Evolutionary conservation across 192 early-diverging fungal species (phyloP).

Genomic region (Helicostylum pulchrum): DNA sequence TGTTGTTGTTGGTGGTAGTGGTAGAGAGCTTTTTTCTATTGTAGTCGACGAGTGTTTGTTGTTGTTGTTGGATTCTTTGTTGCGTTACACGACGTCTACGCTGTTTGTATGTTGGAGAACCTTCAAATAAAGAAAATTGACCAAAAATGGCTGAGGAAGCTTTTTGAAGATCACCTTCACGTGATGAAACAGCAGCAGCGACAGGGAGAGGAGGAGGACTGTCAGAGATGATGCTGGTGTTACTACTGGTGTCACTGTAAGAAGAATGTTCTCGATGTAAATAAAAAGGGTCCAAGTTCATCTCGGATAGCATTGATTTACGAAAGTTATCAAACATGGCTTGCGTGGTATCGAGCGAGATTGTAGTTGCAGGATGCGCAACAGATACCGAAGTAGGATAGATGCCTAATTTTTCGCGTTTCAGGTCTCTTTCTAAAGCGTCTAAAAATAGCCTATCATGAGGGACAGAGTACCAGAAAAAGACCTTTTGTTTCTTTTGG

Average conservation of each 20-base stretch:
- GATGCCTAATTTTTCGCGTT: conserved; percentile 82
- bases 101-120: conserved; percentile 73
- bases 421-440: conserved; percentile 93
- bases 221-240: neutral
- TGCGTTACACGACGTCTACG: conserved; percentile 48
- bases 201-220: neutral
- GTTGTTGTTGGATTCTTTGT: conserved; percentile 20
- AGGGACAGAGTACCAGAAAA: conserved; percentile 94
- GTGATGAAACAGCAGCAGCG: no score
- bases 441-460: conserved; percentile 94
- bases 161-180: conserved; percentile 4
- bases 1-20: neutral
- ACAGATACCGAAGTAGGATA: conserved; percentile 78
- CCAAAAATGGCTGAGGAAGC: conserved; percentile 35
- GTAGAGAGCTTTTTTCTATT: no score
- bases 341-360: conserved; percentile 57
- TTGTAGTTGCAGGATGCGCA: conserved; percentile 60
- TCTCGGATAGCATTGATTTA: conserved; percentile 54
- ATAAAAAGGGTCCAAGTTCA: conserved; percentile 74
- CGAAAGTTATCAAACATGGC: conserved; percentile 52
- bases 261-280: conserved; percentile 48
- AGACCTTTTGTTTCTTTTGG: conserved; percentile 99
- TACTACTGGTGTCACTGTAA: neutral
- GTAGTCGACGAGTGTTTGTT: neutral
- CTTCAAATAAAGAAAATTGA: conserved; percentile 64